These are phyloP conservation scores for Reutealis trisperma DNA, from an alignment of 345 rosid genomes.

Conservation along the genomic window DNA sequence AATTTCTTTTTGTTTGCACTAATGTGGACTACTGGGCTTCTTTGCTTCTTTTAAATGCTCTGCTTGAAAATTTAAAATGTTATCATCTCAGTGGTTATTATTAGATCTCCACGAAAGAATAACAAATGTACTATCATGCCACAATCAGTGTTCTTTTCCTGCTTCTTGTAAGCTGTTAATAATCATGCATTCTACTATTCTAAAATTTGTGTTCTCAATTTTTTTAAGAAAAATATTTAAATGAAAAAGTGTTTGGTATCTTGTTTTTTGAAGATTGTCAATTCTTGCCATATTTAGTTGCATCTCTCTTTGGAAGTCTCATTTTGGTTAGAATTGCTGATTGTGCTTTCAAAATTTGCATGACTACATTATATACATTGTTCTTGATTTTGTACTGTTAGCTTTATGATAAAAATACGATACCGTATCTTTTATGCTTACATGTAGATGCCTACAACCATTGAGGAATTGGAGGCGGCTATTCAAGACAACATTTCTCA, in stretches of 20 bases:
- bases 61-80: neutral
- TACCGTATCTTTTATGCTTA: neutral
- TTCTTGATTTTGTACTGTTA: neutral
- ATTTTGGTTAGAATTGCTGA: neutral
- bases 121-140: neutral
- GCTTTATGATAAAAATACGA: neutral
- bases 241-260: neutral
- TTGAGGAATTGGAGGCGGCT: slow-evolving; percentile 91
- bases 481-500: slow-evolving; percentile 75
- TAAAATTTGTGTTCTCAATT: neutral
- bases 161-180: neutral
- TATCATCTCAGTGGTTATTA: neutral
- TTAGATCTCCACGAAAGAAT: neutral
- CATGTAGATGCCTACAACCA: slow-evolving; percentile 44
- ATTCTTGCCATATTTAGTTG: neutral
- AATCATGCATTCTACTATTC: neutral
- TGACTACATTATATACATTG: too few species aligned
- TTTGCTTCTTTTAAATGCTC: neutral
- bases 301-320: neutral
- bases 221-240: neutral
- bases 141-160: neutral
- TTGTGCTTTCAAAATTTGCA: neutral
- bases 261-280: too few species aligned
- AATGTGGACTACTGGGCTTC: neutral
- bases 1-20: neutral